These are phyloP conservation scores for Ogataea ramenticola DNA, from an alignment of 805 yeast genomes.

Conservation along the genomic window DNA sequence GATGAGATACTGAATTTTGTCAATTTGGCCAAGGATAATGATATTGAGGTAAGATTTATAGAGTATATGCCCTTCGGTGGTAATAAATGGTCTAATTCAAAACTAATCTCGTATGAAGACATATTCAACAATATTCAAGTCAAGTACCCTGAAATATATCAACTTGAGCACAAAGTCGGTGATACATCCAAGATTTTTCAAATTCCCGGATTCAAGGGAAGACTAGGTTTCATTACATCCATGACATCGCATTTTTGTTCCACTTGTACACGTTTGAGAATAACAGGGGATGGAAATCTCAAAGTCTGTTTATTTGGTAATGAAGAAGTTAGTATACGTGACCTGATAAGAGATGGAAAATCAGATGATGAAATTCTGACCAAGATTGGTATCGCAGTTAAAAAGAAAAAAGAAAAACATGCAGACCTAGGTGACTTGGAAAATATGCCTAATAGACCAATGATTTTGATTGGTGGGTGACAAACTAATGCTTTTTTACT, in stretches of 20 bases:
- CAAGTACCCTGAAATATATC: conserved; percentile 22
- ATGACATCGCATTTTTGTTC: conserved; percentile 49
- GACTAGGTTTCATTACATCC: conserved; percentile 46
- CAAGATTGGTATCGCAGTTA: conserved; percentile 39
- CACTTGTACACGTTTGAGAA: conserved; percentile 43
- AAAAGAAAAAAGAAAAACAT: conserved; percentile 40
- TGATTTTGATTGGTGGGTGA: conserved; percentile 52
- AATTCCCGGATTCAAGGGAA: conserved; percentile 36
- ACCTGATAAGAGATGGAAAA: conserved; percentile 31
- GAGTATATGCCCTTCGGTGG: conserved; percentile 58
- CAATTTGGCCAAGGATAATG: conserved; percentile 28
- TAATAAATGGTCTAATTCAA: conserved; percentile 40
- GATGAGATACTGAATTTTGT: conserved; percentile 45
- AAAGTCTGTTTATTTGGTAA: conserved; percentile 50
- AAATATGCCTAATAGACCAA: conserved; percentile 42
- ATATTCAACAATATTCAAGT: conserved; percentile 28
- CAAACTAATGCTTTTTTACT: neutral
- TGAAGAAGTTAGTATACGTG: conserved; percentile 40
- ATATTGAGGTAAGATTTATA: conserved; percentile 44
- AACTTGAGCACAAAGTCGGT: conserved; percentile 26
- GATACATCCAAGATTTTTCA: conserved; percentile 43
- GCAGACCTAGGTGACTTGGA: conserved; percentile 43
- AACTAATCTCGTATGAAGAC: conserved; percentile 39
- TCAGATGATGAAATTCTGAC: conserved; percentile 29
- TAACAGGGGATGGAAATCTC: conserved; percentile 47